phyloP scores from a whole-genome alignment of 139 green algal species.

The Haematococcus lacustris region DNA sequence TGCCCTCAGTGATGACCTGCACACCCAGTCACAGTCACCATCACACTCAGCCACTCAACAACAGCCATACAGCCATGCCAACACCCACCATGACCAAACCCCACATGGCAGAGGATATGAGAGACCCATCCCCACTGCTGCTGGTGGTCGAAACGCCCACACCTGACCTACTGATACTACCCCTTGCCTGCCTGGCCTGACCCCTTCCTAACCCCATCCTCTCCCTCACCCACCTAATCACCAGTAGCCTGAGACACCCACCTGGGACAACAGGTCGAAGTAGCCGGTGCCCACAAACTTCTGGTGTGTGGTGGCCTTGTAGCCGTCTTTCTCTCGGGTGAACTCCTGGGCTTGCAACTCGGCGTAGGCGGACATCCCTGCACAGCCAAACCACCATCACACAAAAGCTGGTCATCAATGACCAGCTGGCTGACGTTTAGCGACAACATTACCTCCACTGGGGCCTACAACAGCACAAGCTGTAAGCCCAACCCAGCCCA shows the following conservation, averaged over 20 bases:
- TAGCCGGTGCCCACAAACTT: conserved; percentile 71
- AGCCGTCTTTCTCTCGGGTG: conserved; percentile 45
- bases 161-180: background rate
- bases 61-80: background rate
- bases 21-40: background rate
- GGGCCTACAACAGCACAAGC: too few relatives aligned
- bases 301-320: conserved; percentile 38
- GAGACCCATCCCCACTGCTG: background rate
- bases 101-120: background rate
- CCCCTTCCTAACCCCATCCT: background rate
- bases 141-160: background rate
- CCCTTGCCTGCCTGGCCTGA: background rate
- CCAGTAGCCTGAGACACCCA: background rate
- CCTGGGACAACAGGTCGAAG: conserved; percentile 50
- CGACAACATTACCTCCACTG: too few relatives aligned
- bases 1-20: conserved; percentile 35
- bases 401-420: background rate
- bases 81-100: background rate
- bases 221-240: background rate
- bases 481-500: too few relatives aligned
- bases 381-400: background rate
- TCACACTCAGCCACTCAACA: background rate
- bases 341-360: conserved; percentile 78
- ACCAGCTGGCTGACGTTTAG: too few relatives aligned
- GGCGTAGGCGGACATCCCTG: conserved; percentile 70